Evolutionary conservation across 495 filamentous ascomycete species (phyloP), one percentile per base, ranked within the genome.

Genomic region (Eremomyces bilateralis): DNA sequence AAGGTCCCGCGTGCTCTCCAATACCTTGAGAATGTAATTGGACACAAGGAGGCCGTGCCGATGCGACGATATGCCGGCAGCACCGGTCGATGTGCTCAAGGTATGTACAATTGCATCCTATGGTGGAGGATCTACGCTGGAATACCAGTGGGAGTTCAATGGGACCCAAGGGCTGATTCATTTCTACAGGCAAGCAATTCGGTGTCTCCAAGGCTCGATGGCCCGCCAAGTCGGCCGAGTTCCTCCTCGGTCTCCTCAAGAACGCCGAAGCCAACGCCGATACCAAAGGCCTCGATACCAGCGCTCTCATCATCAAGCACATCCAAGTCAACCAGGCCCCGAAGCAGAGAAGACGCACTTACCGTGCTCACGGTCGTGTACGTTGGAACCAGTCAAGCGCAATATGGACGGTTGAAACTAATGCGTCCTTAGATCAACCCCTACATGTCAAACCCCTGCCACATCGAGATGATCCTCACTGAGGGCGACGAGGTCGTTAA

Each of bases 261-360:
- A 99, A 99, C 63, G 88, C 88, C 39, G 88, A 94, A 70, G 76
- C 88, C 62, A 99, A 99, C 63, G 88, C 88, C 54, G 90, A 95
- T 50, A 78, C 80, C 60, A 95, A 95, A 71, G 88, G 90, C 57
- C 81, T 99, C 48, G 88, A 99, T 63, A 94, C 81, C 49, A 70
- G 73, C 64, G 90, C 83, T 66, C 69, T 99, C 44, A 64, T 93
- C 52, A 78, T 99, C 59, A 90, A 91, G 76, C 88, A 91, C 71
- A 95, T 99, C 64, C 88, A 95, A 64, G 90, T 95, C 66, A 95
- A 95, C 73, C 88, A 99, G 67, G 88, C 88, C 41, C 88, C 88
- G 51, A 94, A 94, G 73, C 82, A 92, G 64, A 70, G 88, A 53
- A 71, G 88, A 61, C 75, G 88, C 52, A 99, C 88, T 51, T 99